Conservation (phyloP, 2,329 filamentous ascomycete genomes). For the Tolypocladium ovalisporum region DNA sequence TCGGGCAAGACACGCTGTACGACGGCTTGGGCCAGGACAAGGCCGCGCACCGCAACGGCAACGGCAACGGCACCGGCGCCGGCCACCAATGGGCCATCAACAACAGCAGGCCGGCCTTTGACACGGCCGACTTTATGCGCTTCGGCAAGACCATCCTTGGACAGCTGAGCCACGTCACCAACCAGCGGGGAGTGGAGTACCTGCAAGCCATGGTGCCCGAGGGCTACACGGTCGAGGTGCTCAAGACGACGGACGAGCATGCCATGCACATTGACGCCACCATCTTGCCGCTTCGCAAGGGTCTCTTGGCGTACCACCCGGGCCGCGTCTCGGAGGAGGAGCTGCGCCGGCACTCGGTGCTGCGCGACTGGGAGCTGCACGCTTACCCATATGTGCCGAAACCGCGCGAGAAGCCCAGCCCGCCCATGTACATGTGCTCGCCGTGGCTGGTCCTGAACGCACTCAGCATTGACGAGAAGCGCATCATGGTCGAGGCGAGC, state of each 20-base stretch:
- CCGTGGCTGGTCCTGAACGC: constrained; percentile 3
- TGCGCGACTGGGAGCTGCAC: constrained; percentile 1
- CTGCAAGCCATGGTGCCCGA: not conserved
- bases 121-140: constrained; percentile 2
- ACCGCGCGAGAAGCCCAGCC: not conserved
- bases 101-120: constrained; percentile 2
- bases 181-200: not conserved
- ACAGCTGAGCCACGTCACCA: constrained; percentile 3
- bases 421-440: constrained; percentile 3
- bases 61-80: not conserved
- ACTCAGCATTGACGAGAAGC: constrained; percentile 1
- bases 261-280: constrained; percentile 4
- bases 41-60: not conserved
- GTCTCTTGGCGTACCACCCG: constrained; percentile 1
- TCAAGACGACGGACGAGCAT: not conserved
- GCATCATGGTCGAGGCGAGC: constrained; percentile 1
- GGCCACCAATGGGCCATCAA: constrained; percentile 1
- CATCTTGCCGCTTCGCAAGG: constrained; percentile 1
- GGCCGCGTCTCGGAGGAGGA: not conserved
- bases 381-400: not conserved
- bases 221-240: constrained; percentile 1
- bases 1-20: constrained; percentile 1
- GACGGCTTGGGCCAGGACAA: not conserved
- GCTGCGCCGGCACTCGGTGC: not conserved
- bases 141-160: constrained; percentile 2